Evolutionary conservation across 495 filamentous ascomycete genomes (phyloP).

Genomic region (Penicillium angulare): DNA sequence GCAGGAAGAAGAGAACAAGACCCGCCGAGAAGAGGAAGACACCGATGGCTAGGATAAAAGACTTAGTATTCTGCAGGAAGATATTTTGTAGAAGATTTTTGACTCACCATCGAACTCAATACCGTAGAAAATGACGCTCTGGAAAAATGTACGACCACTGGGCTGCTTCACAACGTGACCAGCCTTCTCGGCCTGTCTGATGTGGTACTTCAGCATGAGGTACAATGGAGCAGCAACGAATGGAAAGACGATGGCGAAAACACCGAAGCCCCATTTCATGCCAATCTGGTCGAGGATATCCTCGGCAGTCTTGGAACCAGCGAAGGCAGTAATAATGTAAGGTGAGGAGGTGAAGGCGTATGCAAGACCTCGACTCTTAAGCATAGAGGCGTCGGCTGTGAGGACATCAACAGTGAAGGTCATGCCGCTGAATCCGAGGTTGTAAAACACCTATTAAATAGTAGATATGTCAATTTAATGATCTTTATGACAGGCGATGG

Average conservation of each 20-base stretch:
- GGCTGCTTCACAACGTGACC: conserved; percentile 30
- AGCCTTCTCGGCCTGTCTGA: conserved; percentile 48
- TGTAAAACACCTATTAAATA: conserved; percentile 39
- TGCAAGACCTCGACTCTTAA: conserved; percentile 58
- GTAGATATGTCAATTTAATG: background rate
- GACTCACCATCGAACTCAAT: conserved; percentile 55
- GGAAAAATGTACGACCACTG: conserved; percentile 33
- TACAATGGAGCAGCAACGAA: conserved; percentile 48
- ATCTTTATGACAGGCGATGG: no score
- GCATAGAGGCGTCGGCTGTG: conserved; percentile 57
- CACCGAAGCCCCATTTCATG: conserved; percentile 59
- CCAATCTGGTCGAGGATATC: conserved; percentile 46
- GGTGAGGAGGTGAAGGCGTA: conserved; percentile 58
- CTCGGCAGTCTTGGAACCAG: conserved; percentile 27
- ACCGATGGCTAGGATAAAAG: conserved; percentile 25
- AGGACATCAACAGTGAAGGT: conserved; percentile 54
- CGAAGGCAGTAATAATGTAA: conserved; percentile 40
- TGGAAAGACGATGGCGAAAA: conserved; percentile 57
- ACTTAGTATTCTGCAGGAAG: background rate
- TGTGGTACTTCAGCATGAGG: conserved; percentile 47
- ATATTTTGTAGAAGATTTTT: background rate
- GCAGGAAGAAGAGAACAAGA: conserved; percentile 58
- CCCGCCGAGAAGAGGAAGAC: conserved; percentile 56
- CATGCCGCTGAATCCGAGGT: conserved; percentile 53
- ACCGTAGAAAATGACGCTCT: conserved; percentile 48